Conservation (phyloP, 2,329 filamentous ascomycete species). For the Microcyclospora pomicola region DNA sequence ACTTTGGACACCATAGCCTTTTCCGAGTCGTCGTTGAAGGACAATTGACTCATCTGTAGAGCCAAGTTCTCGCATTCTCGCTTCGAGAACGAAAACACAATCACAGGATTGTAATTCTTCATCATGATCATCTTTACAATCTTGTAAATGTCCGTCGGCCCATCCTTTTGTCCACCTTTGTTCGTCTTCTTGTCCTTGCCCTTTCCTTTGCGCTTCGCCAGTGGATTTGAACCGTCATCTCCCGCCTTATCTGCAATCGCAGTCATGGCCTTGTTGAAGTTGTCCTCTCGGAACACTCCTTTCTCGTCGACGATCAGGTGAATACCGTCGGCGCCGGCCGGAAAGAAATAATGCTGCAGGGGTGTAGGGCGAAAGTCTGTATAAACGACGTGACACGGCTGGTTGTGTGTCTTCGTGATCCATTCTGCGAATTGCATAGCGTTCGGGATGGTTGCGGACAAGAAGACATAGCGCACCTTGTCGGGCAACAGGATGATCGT, state of each 20-base stretch:
- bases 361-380: conserved; percentile 96
- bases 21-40: conserved; percentile 93
- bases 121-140: conserved; percentile 98
- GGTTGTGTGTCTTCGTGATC: conserved; percentile 95
- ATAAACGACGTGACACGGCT: conserved; percentile 97
- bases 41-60: conserved; percentile 68
- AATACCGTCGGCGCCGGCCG: conserved; percentile 80
- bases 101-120: conserved; percentile 94
- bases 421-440: conserved; percentile 99
- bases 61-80: conserved; percentile 87
- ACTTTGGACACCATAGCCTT: conserved; percentile 90
- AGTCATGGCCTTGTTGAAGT: conserved; percentile 93
- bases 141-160: conserved; percentile 78
- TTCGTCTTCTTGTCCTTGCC: conserved; percentile 87
- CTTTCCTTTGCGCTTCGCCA: conserved; percentile 69
- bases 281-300: conserved; percentile 87
- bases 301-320: conserved; percentile 94
- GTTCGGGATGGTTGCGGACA: conserved; percentile 96
- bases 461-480: conserved; percentile 96
- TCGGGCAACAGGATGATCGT: conserved; percentile 95
- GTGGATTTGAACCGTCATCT: conserved; percentile 63
- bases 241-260: conserved; percentile 79
- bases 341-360: conserved; percentile 95
- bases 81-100: conserved; percentile 99
- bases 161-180: conserved; percentile 64